These are phyloP conservation scores for Fusarium setosum DNA, from an alignment of 2,329 filamentous ascomycete species.

Conservation along the genomic window DNA sequence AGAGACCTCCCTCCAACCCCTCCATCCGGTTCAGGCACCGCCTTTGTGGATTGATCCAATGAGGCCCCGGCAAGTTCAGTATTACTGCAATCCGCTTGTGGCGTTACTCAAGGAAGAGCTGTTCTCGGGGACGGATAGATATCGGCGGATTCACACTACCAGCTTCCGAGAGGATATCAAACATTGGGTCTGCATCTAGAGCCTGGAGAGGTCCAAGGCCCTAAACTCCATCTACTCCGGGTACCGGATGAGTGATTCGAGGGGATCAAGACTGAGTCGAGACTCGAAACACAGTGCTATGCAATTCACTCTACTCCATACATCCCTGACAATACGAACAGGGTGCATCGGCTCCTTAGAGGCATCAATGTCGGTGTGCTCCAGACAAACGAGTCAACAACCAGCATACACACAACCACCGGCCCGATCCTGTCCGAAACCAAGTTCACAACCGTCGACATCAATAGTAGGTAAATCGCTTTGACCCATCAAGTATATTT, in stretches of 20 bases:
- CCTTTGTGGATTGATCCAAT: slow-evolving; percentile 16
- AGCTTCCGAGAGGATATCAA: slow-evolving; percentile 18
- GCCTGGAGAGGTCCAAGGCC: background rate
- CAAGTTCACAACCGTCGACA: background rate
- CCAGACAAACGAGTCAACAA: background rate
- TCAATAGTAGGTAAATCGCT: background rate
- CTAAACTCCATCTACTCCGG: slow-evolving; percentile 28
- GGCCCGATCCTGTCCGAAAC: slow-evolving; percentile 2
- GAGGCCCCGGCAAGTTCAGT: slow-evolving; percentile 7
- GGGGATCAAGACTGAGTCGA: too few relatives aligned
- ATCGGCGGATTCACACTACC: slow-evolving; percentile 14
- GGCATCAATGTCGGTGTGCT: slow-evolving; percentile 2
- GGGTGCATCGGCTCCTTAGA: background rate
- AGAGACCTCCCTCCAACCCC: background rate
- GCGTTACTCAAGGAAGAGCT: background rate
- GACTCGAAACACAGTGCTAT: slow-evolving; percentile 6
- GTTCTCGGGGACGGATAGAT: slow-evolving; percentile 7
- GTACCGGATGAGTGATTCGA: too few relatives aligned
- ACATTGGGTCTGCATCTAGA: background rate
- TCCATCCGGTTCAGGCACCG: slow-evolving; percentile 18
- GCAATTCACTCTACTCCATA: slow-evolving; percentile 1
- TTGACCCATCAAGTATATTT: slow-evolving; percentile 7
- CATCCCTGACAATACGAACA: background rate
- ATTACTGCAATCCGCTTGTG: slow-evolving; percentile 6
- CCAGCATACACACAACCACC: slow-evolving; percentile 2